phyloP scores from a whole-genome alignment of 1,284 basidiomycete species.

The Xerocomus minutiporus region DNA sequence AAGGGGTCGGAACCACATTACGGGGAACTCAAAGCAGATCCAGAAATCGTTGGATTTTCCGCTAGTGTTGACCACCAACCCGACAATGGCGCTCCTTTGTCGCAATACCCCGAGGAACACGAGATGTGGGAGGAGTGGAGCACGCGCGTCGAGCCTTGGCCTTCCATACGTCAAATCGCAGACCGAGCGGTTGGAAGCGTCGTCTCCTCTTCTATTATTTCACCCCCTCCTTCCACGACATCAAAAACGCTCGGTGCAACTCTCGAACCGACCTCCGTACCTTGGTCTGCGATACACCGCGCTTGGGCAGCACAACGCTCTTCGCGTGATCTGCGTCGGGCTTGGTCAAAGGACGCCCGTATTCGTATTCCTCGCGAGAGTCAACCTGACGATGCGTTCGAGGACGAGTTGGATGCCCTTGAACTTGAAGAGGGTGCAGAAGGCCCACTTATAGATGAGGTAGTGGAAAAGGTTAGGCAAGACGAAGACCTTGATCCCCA shows the following conservation, averaged over 20 bases:
- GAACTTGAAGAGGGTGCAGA: constrained; percentile 36
- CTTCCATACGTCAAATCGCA: constrained; percentile 62
- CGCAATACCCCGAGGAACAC: constrained; percentile 24
- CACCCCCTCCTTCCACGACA: constrained; percentile 9
- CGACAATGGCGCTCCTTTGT: not conserved
- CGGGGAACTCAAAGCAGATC: constrained; percentile 17
- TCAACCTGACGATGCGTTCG: constrained; percentile 39
- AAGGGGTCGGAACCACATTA: constrained; percentile 5
- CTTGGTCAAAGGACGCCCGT: constrained; percentile 56
- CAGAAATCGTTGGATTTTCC: constrained; percentile 16
- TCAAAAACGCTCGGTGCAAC: constrained; percentile 31
- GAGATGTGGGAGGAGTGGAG: constrained; percentile 75
- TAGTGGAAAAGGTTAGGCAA: constrained; percentile 71
- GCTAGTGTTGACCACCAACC: constrained; percentile 9
- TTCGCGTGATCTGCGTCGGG: constrained; percentile 48
- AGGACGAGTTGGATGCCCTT: constrained; percentile 32
- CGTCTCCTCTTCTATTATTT: constrained; percentile 40
- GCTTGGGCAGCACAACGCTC: constrained; percentile 60
- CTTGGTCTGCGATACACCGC: constrained; percentile 58
- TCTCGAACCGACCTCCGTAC: constrained; percentile 54
- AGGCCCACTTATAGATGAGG: constrained; percentile 48
- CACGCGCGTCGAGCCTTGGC: constrained; percentile 60
- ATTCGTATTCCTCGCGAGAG: constrained; percentile 37
- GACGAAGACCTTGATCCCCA: constrained; percentile 72
- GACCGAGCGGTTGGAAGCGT: constrained; percentile 68